Evolutionary conservation across 2,329 filamentous ascomycete species (phyloP).

Genomic region (Chaetoscypha palmicola): DNA sequence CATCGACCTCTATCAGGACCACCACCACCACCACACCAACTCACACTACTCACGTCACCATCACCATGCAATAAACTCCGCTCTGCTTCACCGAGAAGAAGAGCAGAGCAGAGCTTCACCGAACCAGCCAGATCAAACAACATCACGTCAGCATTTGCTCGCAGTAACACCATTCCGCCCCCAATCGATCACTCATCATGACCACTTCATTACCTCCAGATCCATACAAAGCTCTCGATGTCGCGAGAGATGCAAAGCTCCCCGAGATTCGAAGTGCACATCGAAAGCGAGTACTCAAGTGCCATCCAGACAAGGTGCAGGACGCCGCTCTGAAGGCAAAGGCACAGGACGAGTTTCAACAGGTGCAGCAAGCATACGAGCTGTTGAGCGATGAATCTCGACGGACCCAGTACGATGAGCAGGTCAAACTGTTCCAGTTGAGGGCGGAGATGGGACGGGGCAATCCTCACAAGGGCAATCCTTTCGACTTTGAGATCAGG

Average conservation of each 20-base stretch:
- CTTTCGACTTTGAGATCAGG: constrained; percentile 40
- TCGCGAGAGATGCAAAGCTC: constrained; percentile 63
- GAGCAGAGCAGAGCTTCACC: constrained; percentile 1
- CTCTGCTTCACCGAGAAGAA: constrained; percentile 7
- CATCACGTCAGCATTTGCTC: constrained; percentile 2
- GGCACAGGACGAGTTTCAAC: constrained; percentile 84
- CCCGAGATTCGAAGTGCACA: constrained; percentile 71
- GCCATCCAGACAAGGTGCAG: constrained; percentile 86
- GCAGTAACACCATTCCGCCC: background rate
- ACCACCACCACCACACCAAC: background rate
- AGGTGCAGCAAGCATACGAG: constrained; percentile 89
- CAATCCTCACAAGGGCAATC: constrained; percentile 38
- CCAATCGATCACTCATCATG: constrained; percentile 18
- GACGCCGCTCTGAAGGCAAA: constrained; percentile 58
- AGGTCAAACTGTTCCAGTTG: constrained; percentile 57
- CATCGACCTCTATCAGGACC: background rate
- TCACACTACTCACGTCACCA: constrained; percentile 4
- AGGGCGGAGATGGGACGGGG: constrained; percentile 42
- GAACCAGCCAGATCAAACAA: constrained; percentile 3
- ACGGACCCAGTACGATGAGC: constrained; percentile 70
- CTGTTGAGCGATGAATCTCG: constrained; percentile 71
- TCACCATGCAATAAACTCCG: constrained; percentile 7
- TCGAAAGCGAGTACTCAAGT: constrained; percentile 79
- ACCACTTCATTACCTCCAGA: constrained; percentile 40
- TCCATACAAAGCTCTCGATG: constrained; percentile 71